Percentiles rank a stretch among this genome's conserved stretches.
Conservation (phyloP, 2,329 filamentous ascomycete genomes). For the Aspergillus japonicus region DNA sequence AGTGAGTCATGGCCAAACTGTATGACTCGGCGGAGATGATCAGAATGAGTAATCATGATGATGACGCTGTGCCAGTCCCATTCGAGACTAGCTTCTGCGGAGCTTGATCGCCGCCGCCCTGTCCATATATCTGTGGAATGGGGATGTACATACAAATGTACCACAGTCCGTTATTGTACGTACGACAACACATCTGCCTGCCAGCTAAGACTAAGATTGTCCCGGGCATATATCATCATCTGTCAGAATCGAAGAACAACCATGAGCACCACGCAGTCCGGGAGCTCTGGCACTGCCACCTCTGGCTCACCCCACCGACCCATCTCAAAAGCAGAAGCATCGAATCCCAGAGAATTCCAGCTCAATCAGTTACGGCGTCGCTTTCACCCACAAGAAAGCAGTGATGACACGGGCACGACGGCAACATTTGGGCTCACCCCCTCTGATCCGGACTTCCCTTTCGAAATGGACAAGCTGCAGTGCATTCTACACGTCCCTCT, state of each 20-base stretch:
- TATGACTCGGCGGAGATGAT: too few species aligned
- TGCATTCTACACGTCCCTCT: conserved; percentile 66
- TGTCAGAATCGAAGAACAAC: too few species aligned
- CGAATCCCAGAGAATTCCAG: conserved; percentile 72
- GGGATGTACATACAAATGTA: too few species aligned
- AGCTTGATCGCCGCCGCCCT: conserved; percentile 1
- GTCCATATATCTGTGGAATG: not conserved
- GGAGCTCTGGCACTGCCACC: conserved; percentile 38
- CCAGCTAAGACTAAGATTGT: too few species aligned
- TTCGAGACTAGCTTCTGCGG: not conserved
- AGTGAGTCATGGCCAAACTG: too few species aligned
- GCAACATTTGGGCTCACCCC: conserved; percentile 66
- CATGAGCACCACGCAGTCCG: conserved; percentile 5
- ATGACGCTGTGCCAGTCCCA: not conserved
- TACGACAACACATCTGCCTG: too few species aligned
- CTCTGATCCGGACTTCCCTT: conserved; percentile 82
- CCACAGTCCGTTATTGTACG: too few species aligned
- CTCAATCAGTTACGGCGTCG: conserved; percentile 69
- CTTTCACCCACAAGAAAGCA: conserved; percentile 54
- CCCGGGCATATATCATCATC: too few species aligned
- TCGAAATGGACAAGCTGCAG: conserved; percentile 67
- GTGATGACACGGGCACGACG: conserved; percentile 52
- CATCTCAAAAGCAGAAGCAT: conserved; percentile 61
- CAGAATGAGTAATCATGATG: conserved; percentile 5
- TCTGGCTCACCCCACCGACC: conserved; percentile 57